Conservation (phyloP, 2,329 filamentous ascomycete genomes). For the Alternaria gaisen region DNA sequence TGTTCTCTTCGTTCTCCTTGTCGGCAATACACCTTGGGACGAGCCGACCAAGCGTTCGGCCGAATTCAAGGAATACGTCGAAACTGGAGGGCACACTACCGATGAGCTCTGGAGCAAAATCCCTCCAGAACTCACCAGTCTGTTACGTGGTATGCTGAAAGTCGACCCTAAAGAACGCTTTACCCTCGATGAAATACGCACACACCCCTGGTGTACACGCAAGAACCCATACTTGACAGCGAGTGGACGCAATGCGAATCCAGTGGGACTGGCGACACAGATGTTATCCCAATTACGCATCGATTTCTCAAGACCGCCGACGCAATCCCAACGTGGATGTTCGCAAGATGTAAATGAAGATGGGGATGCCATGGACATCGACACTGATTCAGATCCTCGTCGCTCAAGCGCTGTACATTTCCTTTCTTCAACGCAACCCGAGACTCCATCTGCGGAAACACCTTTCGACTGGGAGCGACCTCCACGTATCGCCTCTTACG, state of each 20-base stretch:
- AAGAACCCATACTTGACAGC: constrained; percentile 77
- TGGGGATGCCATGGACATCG: constrained; percentile 62
- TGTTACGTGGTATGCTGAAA: constrained; percentile 93
- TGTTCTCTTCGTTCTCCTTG: constrained; percentile 93
- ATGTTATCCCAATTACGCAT: constrained; percentile 94
- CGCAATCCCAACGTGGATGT: constrained; percentile 57
- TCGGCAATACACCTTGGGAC: constrained; percentile 98
- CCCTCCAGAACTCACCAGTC: constrained; percentile 76
- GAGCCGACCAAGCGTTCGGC: constrained; percentile 85
- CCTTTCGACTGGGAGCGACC: constrained; percentile 91
- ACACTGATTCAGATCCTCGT: constrained; percentile 65
- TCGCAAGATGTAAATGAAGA: constrained; percentile 56
- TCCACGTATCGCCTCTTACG: constrained; percentile 54
- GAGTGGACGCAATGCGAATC: constrained; percentile 79
- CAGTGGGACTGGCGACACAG: constrained; percentile 85
- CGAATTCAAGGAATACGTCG: constrained; percentile 89
- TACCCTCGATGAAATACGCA: constrained; percentile 83
- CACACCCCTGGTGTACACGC: constrained; percentile 94
- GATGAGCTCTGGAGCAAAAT: constrained; percentile 88
- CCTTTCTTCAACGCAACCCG: constrained; percentile 85
- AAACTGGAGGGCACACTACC: constrained; percentile 78
- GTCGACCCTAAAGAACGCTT: constrained; percentile 79
- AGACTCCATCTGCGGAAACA: constrained; percentile 76
- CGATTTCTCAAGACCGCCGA: constrained; percentile 77
- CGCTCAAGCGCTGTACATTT: constrained; percentile 52